These are phyloP conservation scores for Aspergillus fischeri DNA, from an alignment of 2,329 filamentous ascomycete species.

Conservation along the genomic window DNA sequence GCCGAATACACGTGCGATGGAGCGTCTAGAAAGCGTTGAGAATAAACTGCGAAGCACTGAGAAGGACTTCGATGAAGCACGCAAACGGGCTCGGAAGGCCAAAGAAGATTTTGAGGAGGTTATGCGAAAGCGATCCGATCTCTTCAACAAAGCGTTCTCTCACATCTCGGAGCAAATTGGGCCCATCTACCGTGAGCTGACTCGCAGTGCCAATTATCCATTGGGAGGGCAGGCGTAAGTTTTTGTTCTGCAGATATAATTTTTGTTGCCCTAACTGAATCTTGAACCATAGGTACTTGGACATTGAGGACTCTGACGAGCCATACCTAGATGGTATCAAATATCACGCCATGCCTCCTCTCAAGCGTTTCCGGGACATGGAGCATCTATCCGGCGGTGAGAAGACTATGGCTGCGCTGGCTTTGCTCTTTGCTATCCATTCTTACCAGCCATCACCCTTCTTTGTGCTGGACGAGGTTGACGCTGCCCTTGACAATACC, in stretches of 20 bases:
- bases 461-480: constrained; percentile 97
- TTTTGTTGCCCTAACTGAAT: constrained; percentile 5
- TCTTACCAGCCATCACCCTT: constrained; percentile 94
- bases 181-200: constrained; percentile 91
- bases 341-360: constrained; percentile 96
- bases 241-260: background rate
- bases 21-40: constrained; percentile 83
- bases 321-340: constrained; percentile 95
- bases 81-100: constrained; percentile 66
- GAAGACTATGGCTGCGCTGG: constrained; percentile 97
- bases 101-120: constrained; percentile 80
- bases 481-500: constrained; percentile 95
- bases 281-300: constrained; percentile 60
- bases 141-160: constrained; percentile 91
- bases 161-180: constrained; percentile 95
- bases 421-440: constrained; percentile 95
- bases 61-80: constrained; percentile 82
- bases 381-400: constrained; percentile 95
- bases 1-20: constrained; percentile 93
- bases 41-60: constrained; percentile 77
- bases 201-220: constrained; percentile 82
- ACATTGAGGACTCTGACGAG: constrained; percentile 94
- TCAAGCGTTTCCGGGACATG: constrained; percentile 99
- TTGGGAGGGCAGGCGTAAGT: constrained; percentile 71
- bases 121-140: constrained; percentile 76